phyloP scores from a whole-genome alignment of 208 protist species.

The Blastocrithidia nonstop region DNA sequence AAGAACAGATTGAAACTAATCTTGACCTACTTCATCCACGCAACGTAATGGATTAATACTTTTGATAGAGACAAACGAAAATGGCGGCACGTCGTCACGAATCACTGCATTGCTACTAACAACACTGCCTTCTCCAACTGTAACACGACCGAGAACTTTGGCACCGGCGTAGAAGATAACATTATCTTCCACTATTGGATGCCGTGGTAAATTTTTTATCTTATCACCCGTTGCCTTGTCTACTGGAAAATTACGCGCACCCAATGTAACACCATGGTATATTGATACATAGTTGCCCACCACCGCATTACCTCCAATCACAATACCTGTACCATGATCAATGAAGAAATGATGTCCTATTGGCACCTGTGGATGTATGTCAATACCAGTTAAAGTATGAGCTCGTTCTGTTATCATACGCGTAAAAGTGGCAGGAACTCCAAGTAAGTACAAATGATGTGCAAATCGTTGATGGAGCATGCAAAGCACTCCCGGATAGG shows the following conservation, averaged over 20 bases:
- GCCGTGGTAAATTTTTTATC: constrained; percentile 43
- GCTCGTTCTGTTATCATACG: constrained; percentile 61
- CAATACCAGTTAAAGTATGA: constrained; percentile 51
- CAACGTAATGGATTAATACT: too few species aligned
- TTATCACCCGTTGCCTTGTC: constrained; percentile 31
- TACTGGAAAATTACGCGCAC: constrained; percentile 45
- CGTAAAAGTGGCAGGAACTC: constrained; percentile 51
- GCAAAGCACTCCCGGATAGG: constrained; percentile 60
- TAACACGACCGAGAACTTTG: constrained; percentile 63
- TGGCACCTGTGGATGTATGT: constrained; percentile 73
- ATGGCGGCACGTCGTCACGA: constrained; percentile 27
- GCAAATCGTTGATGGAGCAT: constrained; percentile 58
- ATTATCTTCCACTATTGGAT: constrained; percentile 75
- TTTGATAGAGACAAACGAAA: constrained; percentile 15
- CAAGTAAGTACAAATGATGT: constrained; percentile 44
- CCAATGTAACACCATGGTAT: constrained; percentile 80
- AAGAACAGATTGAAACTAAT: too few species aligned
- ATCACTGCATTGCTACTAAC: constrained; percentile 67
- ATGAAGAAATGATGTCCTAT: constrained; percentile 83
- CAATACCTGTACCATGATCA: constrained; percentile 82
- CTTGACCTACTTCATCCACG: too few species aligned
- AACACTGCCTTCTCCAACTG: constrained; percentile 49
- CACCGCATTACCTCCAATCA: constrained; percentile 73
- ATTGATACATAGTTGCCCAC: constrained; percentile 68
- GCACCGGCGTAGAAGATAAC: constrained; percentile 76